Evolutionary conservation across 2,329 filamentous ascomycete species (phyloP), one percentile per base, ranked within the genome.

Genomic region (Fusarium sp.): DNA sequence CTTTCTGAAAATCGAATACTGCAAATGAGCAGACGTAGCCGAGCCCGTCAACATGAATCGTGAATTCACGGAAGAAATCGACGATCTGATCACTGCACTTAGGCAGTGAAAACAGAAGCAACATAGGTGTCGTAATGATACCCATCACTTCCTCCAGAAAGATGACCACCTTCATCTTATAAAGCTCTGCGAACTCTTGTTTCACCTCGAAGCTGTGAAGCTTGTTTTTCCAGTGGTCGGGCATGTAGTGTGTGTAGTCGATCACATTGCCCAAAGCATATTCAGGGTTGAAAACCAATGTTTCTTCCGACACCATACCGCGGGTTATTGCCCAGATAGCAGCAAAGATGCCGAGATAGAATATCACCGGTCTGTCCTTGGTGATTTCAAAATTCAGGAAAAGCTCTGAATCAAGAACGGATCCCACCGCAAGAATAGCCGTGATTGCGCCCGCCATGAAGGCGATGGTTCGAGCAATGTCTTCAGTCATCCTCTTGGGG

Each of bases 11-110:
- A 68, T 98, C 93, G 75, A 99, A 99, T 35, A 97, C 93, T 5
- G 96, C 96, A 81, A 98, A 98, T 2, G 95, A 98, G 80, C 96
- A 99, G 13, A 98, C 93, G 70, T 98, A 95, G 23, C 96, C 96
- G 35, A 99, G 86, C 0, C 96, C 96, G 76, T 99, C 96, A 18
- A 99, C 95, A 73, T 99, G 94, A 23, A 99, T 90, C 0, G 96
- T 98, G 73, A 98, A 98, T 77, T 99, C 96, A 38, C 96, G 91
- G 83, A 99, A 98, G 80, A 99, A 99, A 80, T 99, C 96, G 61
- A 98, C 91, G 68, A 99, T 91, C 62, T 94, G 93, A 71, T 98
- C 95, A 77, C 92, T 95, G 78, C 93, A 97, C 72, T 90, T 92
- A 1, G 94, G 93, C 33, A 98, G 85, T 65, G 93, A 94, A 76